phyloP scores from a whole-genome alignment of 2,329 filamentous ascomycete genomes.

The Diaporthe velutina region DNA sequence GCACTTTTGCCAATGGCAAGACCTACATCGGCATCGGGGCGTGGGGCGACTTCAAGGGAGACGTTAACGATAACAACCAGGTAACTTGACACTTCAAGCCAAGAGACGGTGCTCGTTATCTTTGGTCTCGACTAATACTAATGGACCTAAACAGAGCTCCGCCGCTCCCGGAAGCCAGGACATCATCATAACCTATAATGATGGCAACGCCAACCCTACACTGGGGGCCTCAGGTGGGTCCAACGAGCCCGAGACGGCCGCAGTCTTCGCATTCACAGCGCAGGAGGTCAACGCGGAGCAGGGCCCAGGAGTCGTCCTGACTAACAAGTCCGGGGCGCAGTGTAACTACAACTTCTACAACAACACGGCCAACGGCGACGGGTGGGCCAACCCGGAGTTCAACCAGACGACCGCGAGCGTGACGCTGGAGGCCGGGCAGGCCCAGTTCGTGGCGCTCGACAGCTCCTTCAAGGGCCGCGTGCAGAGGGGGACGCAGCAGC shows the following conservation, averaged over 20 bases:
- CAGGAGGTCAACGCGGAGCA: neutral
- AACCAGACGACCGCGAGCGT: conserved; percentile 8
- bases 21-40: conserved; percentile 56
- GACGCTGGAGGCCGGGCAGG: neutral
- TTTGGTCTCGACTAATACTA: neutral
- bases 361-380: conserved; percentile 2
- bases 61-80: conserved; percentile 50
- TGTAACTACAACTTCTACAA: conserved; percentile 23
- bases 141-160: conserved; percentile 45
- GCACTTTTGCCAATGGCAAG: conserved; percentile 53
- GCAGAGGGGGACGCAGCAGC: conserved; percentile 52
- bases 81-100: neutral
- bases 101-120: neutral
- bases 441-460: neutral
- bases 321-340: conserved; percentile 22
- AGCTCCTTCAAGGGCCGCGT: conserved; percentile 39
- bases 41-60: conserved; percentile 50
- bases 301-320: conserved; percentile 1
- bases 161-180: conserved; percentile 55
- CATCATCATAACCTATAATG: conserved; percentile 53
- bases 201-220: conserved; percentile 43
- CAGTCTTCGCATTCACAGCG: neutral
- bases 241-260: neutral
- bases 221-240: conserved; percentile 17
- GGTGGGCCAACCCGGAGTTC: conserved; percentile 20